Evolutionary conservation across 2,329 filamentous ascomycete species (phyloP), one percentile per base, ranked within the genome.

Genomic region (Trichoderma guizhouense): DNA sequence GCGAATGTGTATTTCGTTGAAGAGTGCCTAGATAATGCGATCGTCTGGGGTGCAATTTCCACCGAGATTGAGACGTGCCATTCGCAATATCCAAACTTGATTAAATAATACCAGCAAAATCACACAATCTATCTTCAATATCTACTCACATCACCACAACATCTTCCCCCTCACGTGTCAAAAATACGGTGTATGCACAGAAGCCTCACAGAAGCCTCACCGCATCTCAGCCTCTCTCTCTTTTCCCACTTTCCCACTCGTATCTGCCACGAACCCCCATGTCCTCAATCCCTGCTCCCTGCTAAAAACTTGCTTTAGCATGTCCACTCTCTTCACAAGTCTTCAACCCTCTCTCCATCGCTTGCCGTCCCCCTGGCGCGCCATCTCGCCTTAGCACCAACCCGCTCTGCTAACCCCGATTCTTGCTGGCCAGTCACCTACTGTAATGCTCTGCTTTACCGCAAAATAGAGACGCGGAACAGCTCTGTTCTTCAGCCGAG

Each of bases 111-210:
- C 3, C 32, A 34, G 11, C 32, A 34, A 30, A 36, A 36, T 36
- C 34, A 36, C 34, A 15, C 34, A 36, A 7, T 36, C 34, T 2
- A 36, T 36, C 34, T 36, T 2, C 14, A 36, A 47, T 47, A 47
- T n/a, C 39, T 43, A 43, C 39, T 9, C 39, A 47, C 8, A 47
- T n/a, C 18, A 47, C 4, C 18, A 47, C 43, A 51, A 3, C 8
- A 34, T 14, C 26, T 30, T 18, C 53, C 30, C 15, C 51, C n/a
- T 57, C 64, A 57, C 64, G 64, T 67, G 65, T 68, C 34, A 28
- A 39, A 60, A 69, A 51, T 61, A 69, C 66, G 66, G 66, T 69
- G 66, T 69, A 69, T 69, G 66, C 66, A 69, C 66, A 15, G 66
- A 69, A 69, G 66, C 66, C 53, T 69, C 39, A 57, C 66, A 69